Evolutionary conservation across 2,329 filamentous ascomycete genomes (phyloP).

Genomic region (Nemania sp.): DNA sequence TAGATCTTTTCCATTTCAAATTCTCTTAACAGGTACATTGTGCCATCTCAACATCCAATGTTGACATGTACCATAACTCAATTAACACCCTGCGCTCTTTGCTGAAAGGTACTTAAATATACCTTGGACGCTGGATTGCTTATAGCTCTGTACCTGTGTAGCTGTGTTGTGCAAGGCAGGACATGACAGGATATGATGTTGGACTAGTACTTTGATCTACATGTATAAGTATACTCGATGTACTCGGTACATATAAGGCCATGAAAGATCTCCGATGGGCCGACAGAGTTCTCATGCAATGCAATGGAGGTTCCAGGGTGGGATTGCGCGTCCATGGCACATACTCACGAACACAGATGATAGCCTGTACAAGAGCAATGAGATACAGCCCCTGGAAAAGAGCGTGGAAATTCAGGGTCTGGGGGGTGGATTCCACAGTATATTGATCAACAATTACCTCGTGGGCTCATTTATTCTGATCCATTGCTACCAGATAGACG

Average conservation of each 20-base stretch:
- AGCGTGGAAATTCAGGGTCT: conserved; percentile 21
- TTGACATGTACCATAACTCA: too few species aligned
- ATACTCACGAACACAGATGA: too few species aligned
- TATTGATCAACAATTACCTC: conserved; percentile 16
- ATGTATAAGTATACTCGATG: not conserved
- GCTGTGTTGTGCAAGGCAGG: not conserved
- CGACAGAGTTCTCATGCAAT: conserved; percentile 36
- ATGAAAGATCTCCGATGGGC: conserved; percentile 32
- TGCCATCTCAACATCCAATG: too few species aligned
- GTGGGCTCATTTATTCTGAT: conserved; percentile 6
- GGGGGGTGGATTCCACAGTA: conserved; percentile 21
- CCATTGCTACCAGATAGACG: not conserved
- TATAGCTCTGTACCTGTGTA: too few species aligned
- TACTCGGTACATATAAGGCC: not conserved
- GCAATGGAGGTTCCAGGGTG: conserved; percentile 31
- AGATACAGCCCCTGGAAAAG: not conserved
- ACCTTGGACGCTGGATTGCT: too few species aligned
- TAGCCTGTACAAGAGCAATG: not conserved
- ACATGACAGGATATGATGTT: not conserved
- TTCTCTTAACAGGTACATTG: not conserved
- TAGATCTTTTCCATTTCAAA: not conserved
- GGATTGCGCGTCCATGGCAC: conserved; percentile 26
- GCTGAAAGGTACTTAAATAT: too few species aligned
- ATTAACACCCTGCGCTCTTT: too few species aligned
- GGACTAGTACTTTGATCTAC: too few species aligned